Evolutionary conservation across 2,329 filamentous ascomycete species (phyloP).

Genomic region (Sarocladium strictum): DNA sequence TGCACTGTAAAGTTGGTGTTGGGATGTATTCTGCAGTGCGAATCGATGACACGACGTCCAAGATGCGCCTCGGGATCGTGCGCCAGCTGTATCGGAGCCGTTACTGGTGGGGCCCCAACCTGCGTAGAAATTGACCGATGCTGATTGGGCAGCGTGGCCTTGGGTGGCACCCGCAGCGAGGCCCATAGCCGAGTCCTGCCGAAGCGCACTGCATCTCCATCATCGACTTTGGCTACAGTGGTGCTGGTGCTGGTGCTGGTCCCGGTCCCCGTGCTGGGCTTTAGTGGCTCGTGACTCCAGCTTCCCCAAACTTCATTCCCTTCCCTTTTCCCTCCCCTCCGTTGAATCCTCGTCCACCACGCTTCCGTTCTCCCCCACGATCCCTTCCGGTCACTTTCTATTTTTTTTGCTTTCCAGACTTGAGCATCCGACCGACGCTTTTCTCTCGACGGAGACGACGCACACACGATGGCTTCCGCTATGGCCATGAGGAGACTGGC

Average conservation of each 20-base stretch:
- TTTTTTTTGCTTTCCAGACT: neutral
- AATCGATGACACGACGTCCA: conserved; percentile 5
- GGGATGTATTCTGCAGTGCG: too few relatives aligned
- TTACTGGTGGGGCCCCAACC: neutral
- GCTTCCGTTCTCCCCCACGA: neutral
- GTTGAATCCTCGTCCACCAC: conserved; percentile 9
- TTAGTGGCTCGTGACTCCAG: conserved; percentile 9
- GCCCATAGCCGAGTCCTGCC: conserved; percentile 9
- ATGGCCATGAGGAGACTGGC: conserved; percentile 59
- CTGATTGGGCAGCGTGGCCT: neutral
- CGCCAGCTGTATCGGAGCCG: conserved; percentile 1
- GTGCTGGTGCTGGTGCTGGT: too few relatives aligned
- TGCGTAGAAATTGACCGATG: conserved; percentile 7
- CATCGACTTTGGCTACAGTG: conserved; percentile 6
- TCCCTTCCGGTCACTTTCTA: neutral
- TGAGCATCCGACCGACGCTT: neutral
- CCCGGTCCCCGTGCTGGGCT: too few relatives aligned
- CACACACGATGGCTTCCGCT: conserved; percentile 50
- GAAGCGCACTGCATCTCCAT: conserved; percentile 3
- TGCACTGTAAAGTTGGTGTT: too few relatives aligned
- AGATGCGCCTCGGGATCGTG: neutral
- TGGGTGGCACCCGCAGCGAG: neutral
- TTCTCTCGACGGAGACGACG: neutral
- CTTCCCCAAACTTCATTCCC: conserved; percentile 7
- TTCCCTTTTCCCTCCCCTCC: conserved; percentile 8